These are phyloP conservation scores for Kuraishia piskuri DNA, from an alignment of 805 yeast species.

Conservation along the genomic window DNA sequence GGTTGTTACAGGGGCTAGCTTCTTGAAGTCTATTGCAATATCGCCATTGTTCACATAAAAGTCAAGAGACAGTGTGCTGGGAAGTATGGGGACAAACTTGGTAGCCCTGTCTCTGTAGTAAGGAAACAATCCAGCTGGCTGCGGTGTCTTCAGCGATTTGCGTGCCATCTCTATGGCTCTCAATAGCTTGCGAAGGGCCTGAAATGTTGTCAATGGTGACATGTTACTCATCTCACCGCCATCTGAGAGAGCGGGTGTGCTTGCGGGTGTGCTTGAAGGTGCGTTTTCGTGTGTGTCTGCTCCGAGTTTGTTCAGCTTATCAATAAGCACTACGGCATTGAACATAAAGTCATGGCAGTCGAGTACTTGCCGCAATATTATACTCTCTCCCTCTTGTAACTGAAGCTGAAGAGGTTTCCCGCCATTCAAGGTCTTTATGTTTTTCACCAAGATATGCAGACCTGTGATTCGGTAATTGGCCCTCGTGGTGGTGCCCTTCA, in stretches of 20 bases:
- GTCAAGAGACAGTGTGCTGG: slow-evolving; percentile 43
- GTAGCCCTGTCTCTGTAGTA: slow-evolving; percentile 29
- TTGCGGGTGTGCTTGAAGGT: neutral
- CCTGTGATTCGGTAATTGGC: slow-evolving; percentile 44
- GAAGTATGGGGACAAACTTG: slow-evolving; percentile 37
- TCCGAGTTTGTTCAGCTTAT: slow-evolving; percentile 15
- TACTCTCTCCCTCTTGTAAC: slow-evolving; percentile 26
- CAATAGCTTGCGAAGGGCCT: slow-evolving; percentile 17
- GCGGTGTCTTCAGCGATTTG: slow-evolving; percentile 38
- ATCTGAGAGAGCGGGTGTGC: neutral
- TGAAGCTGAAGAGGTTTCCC: slow-evolving; percentile 29
- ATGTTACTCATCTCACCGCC: slow-evolving; percentile 6
- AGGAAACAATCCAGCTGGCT: slow-evolving; percentile 51
- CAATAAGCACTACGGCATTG: slow-evolving; percentile 35
- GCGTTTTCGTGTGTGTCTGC: neutral
- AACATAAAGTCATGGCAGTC: slow-evolving; percentile 25
- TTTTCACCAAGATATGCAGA: slow-evolving; percentile 29
- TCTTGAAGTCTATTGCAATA: slow-evolving; percentile 49
- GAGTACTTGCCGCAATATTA: slow-evolving; percentile 32
- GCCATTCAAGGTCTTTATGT: slow-evolving; percentile 30
- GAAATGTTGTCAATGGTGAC: slow-evolving; percentile 10
- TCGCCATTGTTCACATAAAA: slow-evolving; percentile 54
- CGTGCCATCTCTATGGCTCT: slow-evolving; percentile 26
- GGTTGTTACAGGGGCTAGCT: slow-evolving; percentile 37
- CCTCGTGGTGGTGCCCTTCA: slow-evolving; percentile 55